Evolutionary conservation across 2,329 filamentous ascomycete genomes (phyloP), one percentile per base, ranked within the genome.

Genomic region (Cladophialophora bantiana): DNA sequence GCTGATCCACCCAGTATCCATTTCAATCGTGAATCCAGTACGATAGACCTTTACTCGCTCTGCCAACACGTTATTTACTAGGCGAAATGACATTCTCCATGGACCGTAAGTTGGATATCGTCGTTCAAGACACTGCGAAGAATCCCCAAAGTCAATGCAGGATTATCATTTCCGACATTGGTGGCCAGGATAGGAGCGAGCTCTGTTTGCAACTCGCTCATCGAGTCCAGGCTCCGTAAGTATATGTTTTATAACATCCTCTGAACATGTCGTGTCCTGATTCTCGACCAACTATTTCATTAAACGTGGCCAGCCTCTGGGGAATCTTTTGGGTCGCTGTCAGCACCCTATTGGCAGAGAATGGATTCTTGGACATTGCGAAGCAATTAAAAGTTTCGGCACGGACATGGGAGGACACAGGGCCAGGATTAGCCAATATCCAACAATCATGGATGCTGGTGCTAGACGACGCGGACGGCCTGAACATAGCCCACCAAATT

Each of bases 131-230:
- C 36, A 64, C 66, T 7, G 38, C 70, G 12, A n/a, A 58, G 32
- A 12, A 61, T 10, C 7, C 32, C 35, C 3, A 26, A 15, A 18
- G 58, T 20, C 73, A 73, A 59, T 73, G 66, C 52, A 66, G 65
- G 34, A 71, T 76, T n/a, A 73, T 76, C 35, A 73, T 78, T 40
- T 70, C 68, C 18, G 76, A 75, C 20, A 67, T 76, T 10, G 76
- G 74, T 18, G 75, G 71, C 3, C 66, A 71, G 32, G 76, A 76
- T 3, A 78, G 77, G 65, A 78, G 76, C 57, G 76, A 78, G 58
- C 54, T 77, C n/a, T 74, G 73, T 64, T 58, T 77, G 3, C 72
- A 74, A 52, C 55, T 77, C 18, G 71, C 73, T 6, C 45, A 74
- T 1, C 42, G 69, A 13, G 52, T 74, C 45, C 73, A 71, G 55